Evolutionary conservation across 495 filamentous ascomycete genomes (phyloP).

Genomic region (Aspergillus sclerotioniger): DNA sequence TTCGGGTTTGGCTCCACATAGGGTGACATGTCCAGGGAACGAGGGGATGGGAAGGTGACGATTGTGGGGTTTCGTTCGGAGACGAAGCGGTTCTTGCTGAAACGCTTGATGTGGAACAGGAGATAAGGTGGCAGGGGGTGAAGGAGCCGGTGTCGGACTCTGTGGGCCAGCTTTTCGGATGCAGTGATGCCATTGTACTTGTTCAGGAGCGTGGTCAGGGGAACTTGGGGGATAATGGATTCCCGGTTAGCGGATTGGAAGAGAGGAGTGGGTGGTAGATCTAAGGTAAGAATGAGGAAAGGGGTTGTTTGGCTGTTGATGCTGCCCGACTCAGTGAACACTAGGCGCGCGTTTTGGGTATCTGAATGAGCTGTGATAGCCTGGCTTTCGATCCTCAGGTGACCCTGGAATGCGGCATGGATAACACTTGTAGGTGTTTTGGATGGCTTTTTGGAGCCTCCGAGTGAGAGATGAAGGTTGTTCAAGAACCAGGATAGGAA

Average conservation of each 20-base stretch:
- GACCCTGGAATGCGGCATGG: slow-evolving; percentile 90
- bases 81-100: slow-evolving; percentile 94
- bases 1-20: slow-evolving; percentile 78
- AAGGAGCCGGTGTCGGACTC: slow-evolving; percentile 83
- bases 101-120: slow-evolving; percentile 95
- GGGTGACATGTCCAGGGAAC: slow-evolving; percentile 79
- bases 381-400: slow-evolving; percentile 88
- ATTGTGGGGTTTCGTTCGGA: slow-evolving; percentile 96
- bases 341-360: slow-evolving; percentile 74
- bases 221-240: slow-evolving; percentile 96
- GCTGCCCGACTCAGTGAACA: slow-evolving; percentile 86
- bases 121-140: slow-evolving; percentile 92
- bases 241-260: slow-evolving; percentile 88
- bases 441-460: slow-evolving; percentile 82
- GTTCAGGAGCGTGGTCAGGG: slow-evolving; percentile 79
- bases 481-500: slow-evolving; percentile 98
- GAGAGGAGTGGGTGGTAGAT: slow-evolving; percentile 89
- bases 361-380: slow-evolving; percentile 91
- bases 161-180: slow-evolving; percentile 82
- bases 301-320: slow-evolving; percentile 73
- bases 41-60: slow-evolving; percentile 81
- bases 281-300: slow-evolving; percentile 88
- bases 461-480: slow-evolving; percentile 86
- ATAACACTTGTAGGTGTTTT: slow-evolving; percentile 65
- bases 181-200: slow-evolving; percentile 92